These are phyloP conservation scores for Hibiscus syriacus DNA, from an alignment of 345 rosid genomes.

Conservation along the genomic window DNA sequence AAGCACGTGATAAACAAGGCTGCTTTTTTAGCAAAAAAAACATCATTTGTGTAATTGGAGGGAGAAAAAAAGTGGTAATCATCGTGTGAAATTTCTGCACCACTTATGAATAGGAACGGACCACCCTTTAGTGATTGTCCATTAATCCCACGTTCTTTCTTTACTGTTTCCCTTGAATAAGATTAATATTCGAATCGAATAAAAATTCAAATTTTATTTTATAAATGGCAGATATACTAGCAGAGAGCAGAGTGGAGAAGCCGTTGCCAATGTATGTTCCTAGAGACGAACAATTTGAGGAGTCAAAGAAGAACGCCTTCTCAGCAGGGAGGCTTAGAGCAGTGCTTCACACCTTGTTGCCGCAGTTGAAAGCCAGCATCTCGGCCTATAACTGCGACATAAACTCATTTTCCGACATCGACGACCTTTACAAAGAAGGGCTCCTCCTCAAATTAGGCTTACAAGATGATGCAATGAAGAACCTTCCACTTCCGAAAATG, in stretches of 20 bases:
- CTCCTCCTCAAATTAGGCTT: slow-evolving; percentile 70
- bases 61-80: no score
- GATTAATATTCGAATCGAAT: no score
- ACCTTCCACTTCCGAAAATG: slow-evolving; percentile 43
- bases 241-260: slow-evolving; percentile 92
- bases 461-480: slow-evolving; percentile 57
- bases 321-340: slow-evolving; percentile 74
- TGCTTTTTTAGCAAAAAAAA: no score
- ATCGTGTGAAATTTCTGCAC: no score
- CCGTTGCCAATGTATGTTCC: slow-evolving; percentile 90
- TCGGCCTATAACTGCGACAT: slow-evolving; percentile 67
- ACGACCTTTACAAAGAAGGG: slow-evolving; percentile 81
- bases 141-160: no score
- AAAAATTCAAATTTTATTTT: neutral
- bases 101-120: no score
- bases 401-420: slow-evolving; percentile 62
- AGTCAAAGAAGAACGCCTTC: slow-evolving; percentile 58
- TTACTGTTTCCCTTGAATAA: no score
- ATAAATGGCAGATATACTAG: slow-evolving; percentile 37
- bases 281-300: slow-evolving; percentile 91
- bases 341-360: slow-evolving; percentile 72
- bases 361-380: slow-evolving; percentile 75
- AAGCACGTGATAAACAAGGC: no score
- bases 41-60: no score
- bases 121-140: no score